Base-by-base conservation (phyloP, 768 basidiomycete species). In the Tulasnella sp. region DNA sequence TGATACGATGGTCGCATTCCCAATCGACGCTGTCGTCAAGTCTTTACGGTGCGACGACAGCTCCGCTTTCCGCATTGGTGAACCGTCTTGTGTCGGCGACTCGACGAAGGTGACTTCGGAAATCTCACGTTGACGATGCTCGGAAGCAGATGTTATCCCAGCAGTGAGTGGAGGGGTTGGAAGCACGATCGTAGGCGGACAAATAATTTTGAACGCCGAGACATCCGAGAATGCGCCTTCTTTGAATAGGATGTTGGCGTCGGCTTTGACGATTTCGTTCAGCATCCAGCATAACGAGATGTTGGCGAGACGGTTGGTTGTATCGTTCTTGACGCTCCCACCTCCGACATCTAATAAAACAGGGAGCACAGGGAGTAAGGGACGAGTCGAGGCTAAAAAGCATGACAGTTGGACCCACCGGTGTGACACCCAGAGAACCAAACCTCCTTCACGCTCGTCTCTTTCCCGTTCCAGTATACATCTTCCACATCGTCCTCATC, bases 211-310 rank as follows among this genome's bases (percentile, higher is more conserved):
- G 76, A 77, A 50, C 11, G 76, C 41, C 40, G 46, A 3, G 28
- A 77, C 20, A 31, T 77, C 48, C 9, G 76, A 42, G 50, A 60
- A 50, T 24, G 76, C 58, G 20, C 31, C 31, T 7, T 77, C 76
- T 50, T 50, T 77, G 80, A 93, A 93, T 83, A 91, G 86, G 81
- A 93, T 91, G 0, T 92, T 92, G 1, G 87, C 87, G 3, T 90
- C 83, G 9, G 88, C 84, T 75, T 86, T 41, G 92, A 87, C 40
- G 81, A 89, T 90, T 83, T 94, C 89, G 54, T 92, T 89, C 80
- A 94, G 87, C 92, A 93, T 93, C 93, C 93, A 96, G 40, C 90
- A 89, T 41, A 96, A 86, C n/a, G 90, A 86, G 82, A 93, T 90
- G 83, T 93, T 89, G 1, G 90, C 86, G 7, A 95, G 88, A 11